These are phyloP conservation scores for Lactifluus piperatus DNA, from an alignment of 768 basidiomycete genomes.

Conservation along the genomic window DNA sequence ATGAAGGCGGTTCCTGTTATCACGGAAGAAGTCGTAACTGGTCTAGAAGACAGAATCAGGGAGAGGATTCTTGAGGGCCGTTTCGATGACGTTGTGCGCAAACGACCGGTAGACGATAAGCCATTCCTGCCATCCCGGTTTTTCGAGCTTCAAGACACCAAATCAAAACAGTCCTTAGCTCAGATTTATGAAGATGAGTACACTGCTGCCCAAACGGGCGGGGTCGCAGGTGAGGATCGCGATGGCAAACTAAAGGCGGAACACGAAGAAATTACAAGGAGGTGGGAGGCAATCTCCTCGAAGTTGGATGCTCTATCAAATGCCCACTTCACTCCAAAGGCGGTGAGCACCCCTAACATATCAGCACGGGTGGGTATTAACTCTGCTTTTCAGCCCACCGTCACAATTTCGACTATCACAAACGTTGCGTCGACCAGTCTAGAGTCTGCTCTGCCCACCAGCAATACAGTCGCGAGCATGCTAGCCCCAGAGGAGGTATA, in stretches of 20 bases:
- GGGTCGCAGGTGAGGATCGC: constrained; percentile 54
- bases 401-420: constrained; percentile 71
- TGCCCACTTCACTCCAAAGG: constrained; percentile 91
- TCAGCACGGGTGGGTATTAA: constrained; percentile 12
- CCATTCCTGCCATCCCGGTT: constrained; percentile 87
- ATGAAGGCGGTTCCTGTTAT: constrained; percentile 82
- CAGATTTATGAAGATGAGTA: constrained; percentile 96
- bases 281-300: constrained; percentile 79
- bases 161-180: constrained; percentile 82
- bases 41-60: constrained; percentile 87
- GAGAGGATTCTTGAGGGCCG: constrained; percentile 72
- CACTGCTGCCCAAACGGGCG: constrained; percentile 53
- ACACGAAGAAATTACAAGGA: constrained; percentile 73
- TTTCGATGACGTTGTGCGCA: constrained; percentile 91
- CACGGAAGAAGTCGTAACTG: constrained; percentile 77
- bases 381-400: constrained; percentile 62
- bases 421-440: constrained; percentile 75
- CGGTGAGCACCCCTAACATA: constrained; percentile 39
- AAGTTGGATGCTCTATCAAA: constrained; percentile 94
- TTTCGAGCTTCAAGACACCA: constrained; percentile 83
- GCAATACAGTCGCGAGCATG: constrained; percentile 64
- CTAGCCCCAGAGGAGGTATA: constrained; percentile 93
- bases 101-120: constrained; percentile 67
- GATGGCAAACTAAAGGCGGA: constrained; percentile 86
- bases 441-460: constrained; percentile 87